These are phyloP conservation scores for Rubia balearica DNA, from an alignment of 305 asterid genomes.

Conservation along the genomic window DNA sequence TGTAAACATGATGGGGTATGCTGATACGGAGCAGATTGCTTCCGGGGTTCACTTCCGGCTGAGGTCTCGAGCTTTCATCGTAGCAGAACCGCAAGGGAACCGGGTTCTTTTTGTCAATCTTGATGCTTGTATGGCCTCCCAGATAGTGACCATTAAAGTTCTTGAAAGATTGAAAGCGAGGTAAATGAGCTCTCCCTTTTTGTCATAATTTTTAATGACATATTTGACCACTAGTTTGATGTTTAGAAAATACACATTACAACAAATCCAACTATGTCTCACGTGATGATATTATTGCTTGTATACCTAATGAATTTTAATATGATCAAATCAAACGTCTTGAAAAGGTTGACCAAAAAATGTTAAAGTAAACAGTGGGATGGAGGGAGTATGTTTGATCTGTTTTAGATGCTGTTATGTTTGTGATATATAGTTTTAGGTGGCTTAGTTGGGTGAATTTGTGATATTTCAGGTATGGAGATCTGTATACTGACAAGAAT, in stretches of 20 bases:
- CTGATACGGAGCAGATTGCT: slow-evolving; percentile 64
- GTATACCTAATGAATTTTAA: background rate
- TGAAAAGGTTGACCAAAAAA: background rate
- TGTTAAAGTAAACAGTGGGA: background rate
- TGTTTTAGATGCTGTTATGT: background rate
- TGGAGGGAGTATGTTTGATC: background rate
- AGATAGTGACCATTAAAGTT: slow-evolving; percentile 77
- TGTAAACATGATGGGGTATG: slow-evolving; percentile 99
- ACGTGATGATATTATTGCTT: background rate
- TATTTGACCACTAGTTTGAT: background rate
- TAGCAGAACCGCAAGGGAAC: slow-evolving; percentile 68
- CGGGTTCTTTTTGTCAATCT: slow-evolving; percentile 76
- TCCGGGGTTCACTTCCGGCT: slow-evolving; percentile 94
- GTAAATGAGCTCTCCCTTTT: slow-evolving; percentile 26
- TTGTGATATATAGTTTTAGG: background rate
- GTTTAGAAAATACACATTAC: background rate
- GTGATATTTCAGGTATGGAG: slow-evolving; percentile 58
- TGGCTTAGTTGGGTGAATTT: slow-evolving; percentile 9
- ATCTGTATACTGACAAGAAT: slow-evolving; percentile 76
- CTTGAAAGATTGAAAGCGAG: slow-evolving; percentile 86
- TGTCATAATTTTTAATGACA: background rate
- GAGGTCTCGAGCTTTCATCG: slow-evolving; percentile 85
- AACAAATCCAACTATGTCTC: background rate
- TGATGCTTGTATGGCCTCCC: slow-evolving; percentile 99
- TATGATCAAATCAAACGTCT: background rate